Conservation (phyloP, 768 basidiomycete species). For the Solioccasus polychromus region DNA sequence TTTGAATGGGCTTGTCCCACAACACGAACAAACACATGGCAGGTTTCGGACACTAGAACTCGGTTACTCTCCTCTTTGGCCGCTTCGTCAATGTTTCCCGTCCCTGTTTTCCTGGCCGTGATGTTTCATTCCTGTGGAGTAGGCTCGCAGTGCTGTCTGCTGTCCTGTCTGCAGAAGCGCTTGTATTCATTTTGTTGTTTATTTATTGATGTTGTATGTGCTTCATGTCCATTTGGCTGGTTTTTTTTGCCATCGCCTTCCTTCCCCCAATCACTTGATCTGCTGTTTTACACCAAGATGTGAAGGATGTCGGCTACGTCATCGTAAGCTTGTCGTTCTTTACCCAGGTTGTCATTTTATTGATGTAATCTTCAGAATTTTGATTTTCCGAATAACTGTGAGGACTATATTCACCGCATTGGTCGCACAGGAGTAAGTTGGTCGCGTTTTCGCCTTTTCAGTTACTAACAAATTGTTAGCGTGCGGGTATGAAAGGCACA, state of each 20-base stretch:
- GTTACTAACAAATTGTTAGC: conserved; percentile 43
- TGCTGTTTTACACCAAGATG: conserved; percentile 58
- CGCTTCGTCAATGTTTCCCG: conserved; percentile 19
- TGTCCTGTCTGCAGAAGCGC: conserved; percentile 32
- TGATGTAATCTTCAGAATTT: conserved; percentile 61
- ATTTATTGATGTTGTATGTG: conserved; percentile 34
- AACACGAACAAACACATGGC: conserved; percentile 19
- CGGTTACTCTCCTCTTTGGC: conserved; percentile 22
- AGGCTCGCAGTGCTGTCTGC: conserved; percentile 9
- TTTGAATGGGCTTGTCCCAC: conserved; percentile 21
- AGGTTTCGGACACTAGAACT: conserved; percentile 23
- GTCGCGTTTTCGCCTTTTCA: background rate
- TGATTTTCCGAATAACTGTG: conserved; percentile 97
- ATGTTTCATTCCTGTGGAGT: conserved; percentile 25
- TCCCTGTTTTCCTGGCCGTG: conserved; percentile 23
- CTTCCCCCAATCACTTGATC: conserved; percentile 26
- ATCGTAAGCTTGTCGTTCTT: conserved; percentile 55
- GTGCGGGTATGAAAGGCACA: conserved; percentile 87
- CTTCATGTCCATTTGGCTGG: conserved; percentile 27
- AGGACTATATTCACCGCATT: conserved; percentile 99
- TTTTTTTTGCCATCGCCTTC: conserved; percentile 7
- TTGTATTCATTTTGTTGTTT: conserved; percentile 26
- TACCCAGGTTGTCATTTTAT: background rate
- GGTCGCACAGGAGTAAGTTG: conserved; percentile 86
- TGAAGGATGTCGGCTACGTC: conserved; percentile 98